Conservation (phyloP, 2,329 filamentous ascomycete species). For the Fusarium scirpi region DNA sequence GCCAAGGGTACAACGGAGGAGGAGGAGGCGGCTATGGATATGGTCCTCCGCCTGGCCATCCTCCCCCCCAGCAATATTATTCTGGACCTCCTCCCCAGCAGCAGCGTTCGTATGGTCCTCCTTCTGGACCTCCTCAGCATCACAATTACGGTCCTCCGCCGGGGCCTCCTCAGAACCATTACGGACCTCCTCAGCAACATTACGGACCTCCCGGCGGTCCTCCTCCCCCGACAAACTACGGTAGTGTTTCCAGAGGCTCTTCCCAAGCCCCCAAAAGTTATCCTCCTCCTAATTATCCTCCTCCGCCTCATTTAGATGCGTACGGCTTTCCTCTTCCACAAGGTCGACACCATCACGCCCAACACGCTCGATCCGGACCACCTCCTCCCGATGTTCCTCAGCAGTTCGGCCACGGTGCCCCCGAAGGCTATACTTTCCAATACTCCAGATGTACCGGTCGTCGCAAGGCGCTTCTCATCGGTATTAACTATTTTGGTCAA, state of each 20-base stretch:
- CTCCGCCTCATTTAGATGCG: constrained; percentile 58
- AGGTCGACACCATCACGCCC: constrained; percentile 45
- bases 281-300: constrained; percentile 53
- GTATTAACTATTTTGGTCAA: constrained; percentile 84
- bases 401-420: constrained; percentile 75
- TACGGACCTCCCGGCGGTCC: constrained; percentile 10
- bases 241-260: constrained; percentile 40
- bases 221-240: constrained; percentile 39
- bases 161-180: constrained; percentile 33
- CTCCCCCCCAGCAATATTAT: constrained; percentile 11
- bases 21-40: constrained; percentile 48
- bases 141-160: constrained; percentile 44
- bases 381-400: constrained; percentile 65
- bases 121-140: constrained; percentile 36
- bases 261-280: constrained; percentile 43
- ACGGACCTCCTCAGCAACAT: not conserved
- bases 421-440: constrained; percentile 76
- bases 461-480: constrained; percentile 80
- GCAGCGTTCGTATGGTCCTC: constrained; percentile 41
- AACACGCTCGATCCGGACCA: constrained; percentile 50
- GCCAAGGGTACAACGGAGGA: constrained; percentile 55
- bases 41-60: constrained; percentile 45
- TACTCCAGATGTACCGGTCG: constrained; percentile 80
- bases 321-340: constrained; percentile 60
- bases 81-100: constrained; percentile 39